Conservation (phyloP, 2,329 filamentous ascomycete species). For the Pseudopyrenochaeta lycopersici region DNA sequence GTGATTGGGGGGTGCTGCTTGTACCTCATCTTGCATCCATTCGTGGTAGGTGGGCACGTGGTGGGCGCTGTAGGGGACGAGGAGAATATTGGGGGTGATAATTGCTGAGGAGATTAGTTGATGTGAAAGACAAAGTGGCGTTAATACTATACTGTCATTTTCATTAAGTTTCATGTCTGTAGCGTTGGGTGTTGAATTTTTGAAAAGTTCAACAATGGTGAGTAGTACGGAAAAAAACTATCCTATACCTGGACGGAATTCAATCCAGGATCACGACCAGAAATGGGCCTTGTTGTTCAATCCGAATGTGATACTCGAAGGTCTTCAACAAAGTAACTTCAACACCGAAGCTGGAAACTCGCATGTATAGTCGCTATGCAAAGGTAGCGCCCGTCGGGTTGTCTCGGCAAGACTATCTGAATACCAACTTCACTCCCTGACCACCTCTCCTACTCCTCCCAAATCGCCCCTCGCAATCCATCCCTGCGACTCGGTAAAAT, state of each 20-base stretch:
- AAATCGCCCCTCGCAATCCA: not conserved
- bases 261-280: no score
- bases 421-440: not conserved
- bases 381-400: not conserved
- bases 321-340: no score
- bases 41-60: conserved; percentile 85
- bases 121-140: not conserved
- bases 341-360: no score
- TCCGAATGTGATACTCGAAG: no score
- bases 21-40: conserved; percentile 88
- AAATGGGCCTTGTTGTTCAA: no score
- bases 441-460: not conserved
- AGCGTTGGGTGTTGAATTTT: conserved; percentile 5
- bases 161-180: conserved; percentile 54
- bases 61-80: conserved; percentile 83
- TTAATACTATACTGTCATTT: conserved; percentile 39
- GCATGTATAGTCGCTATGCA: not conserved
- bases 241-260: no score
- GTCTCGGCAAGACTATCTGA: conserved; percentile 5
- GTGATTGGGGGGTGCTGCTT: no score
- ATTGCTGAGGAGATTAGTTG: conserved; percentile 64
- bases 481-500: not conserved
- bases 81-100: conserved; percentile 69
- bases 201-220: not conserved
- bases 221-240: no score